Percentiles rank a stretch among this genome's conserved stretches.
Evolutionary conservation across 768 basidiomycete genomes (phyloP).

Genomic region (Amylocystis lapponica): DNA sequence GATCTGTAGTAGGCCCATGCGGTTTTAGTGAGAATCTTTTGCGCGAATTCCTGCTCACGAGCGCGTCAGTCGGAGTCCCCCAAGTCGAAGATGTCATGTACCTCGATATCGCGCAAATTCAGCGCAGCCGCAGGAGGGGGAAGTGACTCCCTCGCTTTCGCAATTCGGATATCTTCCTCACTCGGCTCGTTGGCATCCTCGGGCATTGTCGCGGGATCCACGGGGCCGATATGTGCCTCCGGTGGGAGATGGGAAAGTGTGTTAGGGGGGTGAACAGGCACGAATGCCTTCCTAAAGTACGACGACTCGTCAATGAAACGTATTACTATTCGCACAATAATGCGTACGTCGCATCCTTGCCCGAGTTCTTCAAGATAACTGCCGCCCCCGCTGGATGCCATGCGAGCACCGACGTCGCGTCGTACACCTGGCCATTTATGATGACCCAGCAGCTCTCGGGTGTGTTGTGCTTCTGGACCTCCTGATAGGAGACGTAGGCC

Average conservation of each 20-base stretch:
- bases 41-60: conserved; percentile 22
- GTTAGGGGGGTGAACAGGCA: conserved; percentile 9
- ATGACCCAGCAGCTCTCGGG: conserved; percentile 56
- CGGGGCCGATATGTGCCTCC: conserved; percentile 21
- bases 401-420: conserved; percentile 18
- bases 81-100: conserved; percentile 2
- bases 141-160: conserved; percentile 16
- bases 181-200: conserved; percentile 11
- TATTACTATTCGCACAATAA: no score
- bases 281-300: conserved; percentile 14
- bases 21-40: conserved; percentile 19
- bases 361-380: conserved; percentile 71
- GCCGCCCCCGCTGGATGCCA: conserved; percentile 20
- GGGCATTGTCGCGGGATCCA: conserved; percentile 23
- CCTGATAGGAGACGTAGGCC: conserved; percentile 19
- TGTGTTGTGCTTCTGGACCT: conserved; percentile 47
- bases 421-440: conserved; percentile 35
- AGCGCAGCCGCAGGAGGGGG: conserved; percentile 20
- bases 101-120: conserved; percentile 26
- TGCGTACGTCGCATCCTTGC: conserved; percentile 81
- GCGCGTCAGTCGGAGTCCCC: not conserved
- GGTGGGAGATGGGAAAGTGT: conserved; percentile 19
- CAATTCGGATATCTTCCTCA: conserved; percentile 24
- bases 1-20: conserved; percentile 28
- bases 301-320: conserved; percentile 1